These are phyloP conservation scores for Chytriomyces sp. DNA, from an alignment of 192 early-diverging fungal genomes.

Conservation along the genomic window DNA sequence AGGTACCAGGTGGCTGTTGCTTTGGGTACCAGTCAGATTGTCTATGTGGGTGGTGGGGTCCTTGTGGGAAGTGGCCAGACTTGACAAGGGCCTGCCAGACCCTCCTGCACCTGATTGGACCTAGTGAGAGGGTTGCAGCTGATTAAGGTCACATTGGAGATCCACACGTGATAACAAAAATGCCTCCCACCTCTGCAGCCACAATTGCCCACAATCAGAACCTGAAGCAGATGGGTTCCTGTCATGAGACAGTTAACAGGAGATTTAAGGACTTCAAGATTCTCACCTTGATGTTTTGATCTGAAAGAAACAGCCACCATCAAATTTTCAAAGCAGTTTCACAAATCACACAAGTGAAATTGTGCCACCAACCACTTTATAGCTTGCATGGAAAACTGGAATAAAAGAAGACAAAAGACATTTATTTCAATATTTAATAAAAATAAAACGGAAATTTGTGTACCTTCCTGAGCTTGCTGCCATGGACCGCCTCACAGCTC, in stretches of 20 bases:
- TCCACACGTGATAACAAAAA: too few species aligned
- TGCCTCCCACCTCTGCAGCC: too few species aligned
- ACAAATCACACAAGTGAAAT: conserved; percentile 6
- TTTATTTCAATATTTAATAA: too few species aligned
- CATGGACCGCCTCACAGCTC: too few species aligned
- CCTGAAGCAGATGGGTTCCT: neutral
- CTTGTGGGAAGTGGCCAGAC: conserved; percentile 3
- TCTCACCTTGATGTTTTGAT: neutral
- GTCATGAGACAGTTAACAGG: conserved; percentile 4
- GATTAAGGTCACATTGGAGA: too few species aligned
- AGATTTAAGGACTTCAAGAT: conserved; percentile 9
- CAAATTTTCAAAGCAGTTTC: conserved; percentile 4
- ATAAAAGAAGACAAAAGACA: neutral
- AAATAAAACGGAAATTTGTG: too few species aligned
- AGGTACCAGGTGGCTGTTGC: neutral
- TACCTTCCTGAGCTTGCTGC: too few species aligned
- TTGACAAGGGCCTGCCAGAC: neutral
- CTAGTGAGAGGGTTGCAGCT: neutral
- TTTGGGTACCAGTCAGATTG: conserved; percentile 8
- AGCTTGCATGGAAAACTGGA: neutral
- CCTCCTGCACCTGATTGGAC: neutral
- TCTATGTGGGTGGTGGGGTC: neutral
- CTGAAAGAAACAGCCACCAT: neutral
- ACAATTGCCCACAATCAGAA: too few species aligned
- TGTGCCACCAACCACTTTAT: neutral